phyloP scores from a whole-genome alignment of 345 rosid genomes.

The Ceriops decandra region DNA sequence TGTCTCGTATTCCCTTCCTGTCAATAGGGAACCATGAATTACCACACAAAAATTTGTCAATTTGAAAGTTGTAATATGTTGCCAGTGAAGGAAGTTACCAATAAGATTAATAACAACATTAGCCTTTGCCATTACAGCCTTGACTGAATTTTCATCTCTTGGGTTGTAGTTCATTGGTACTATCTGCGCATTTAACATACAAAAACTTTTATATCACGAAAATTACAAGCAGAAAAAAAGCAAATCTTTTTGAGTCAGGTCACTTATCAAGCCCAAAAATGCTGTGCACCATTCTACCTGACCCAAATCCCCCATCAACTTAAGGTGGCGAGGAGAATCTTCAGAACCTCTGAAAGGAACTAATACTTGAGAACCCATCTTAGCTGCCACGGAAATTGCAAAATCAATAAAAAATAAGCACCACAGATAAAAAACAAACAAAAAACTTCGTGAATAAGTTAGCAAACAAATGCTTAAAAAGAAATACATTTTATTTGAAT shows the following conservation, averaged over 20 bases:
- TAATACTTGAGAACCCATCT: slow-evolving; percentile 93
- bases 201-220: slow-evolving; percentile 1
- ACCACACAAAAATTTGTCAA: background rate
- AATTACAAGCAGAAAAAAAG: background rate
- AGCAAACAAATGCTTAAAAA: background rate
- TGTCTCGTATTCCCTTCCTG: slow-evolving; percentile 94
- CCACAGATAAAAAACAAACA: background rate
- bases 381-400: slow-evolving; percentile 45
- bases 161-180: slow-evolving; percentile 93
- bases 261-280: background rate
- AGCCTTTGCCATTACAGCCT: slow-evolving; percentile 99
- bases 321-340: slow-evolving; percentile 87
- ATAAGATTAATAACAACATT: slow-evolving; percentile 94
- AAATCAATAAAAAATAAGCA: background rate
- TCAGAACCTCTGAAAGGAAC: slow-evolving; percentile 97
- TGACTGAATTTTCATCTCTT: slow-evolving; percentile 84
- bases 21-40: slow-evolving; percentile 7
- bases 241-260: background rate
- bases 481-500: background rate
- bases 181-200: slow-evolving; percentile 46
- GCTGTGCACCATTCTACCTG: slow-evolving; percentile 46
- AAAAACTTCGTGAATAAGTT: background rate
- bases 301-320: slow-evolving; percentile 99
- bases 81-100: slow-evolving; percentile 41
- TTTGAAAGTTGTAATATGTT: background rate